These are phyloP conservation scores for Orbilia quercus DNA, from an alignment of 2,329 filamentous ascomycete species.

Conservation along the genomic window DNA sequence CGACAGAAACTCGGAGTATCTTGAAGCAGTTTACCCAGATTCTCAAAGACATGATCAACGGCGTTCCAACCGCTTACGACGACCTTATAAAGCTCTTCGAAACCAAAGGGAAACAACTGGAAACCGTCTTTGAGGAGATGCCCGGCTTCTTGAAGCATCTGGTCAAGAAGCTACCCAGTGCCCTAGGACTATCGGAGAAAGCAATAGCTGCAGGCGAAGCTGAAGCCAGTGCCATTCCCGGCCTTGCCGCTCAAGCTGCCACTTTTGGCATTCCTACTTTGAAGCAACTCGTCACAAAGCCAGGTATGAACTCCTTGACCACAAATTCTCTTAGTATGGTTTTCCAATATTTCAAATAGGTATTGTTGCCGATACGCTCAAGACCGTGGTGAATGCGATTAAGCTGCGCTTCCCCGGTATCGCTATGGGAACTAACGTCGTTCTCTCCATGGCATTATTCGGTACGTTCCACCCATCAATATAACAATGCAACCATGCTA, in stretches of 20 bases:
- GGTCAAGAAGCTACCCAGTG: slow-evolving; percentile 58
- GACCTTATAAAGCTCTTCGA: slow-evolving; percentile 80
- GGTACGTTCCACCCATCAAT: slow-evolving; percentile 70
- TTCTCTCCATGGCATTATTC: slow-evolving; percentile 89
- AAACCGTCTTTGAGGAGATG: slow-evolving; percentile 58
- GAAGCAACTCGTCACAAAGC: slow-evolving; percentile 83
- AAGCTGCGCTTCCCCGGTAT: slow-evolving; percentile 90
- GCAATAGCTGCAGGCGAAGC: slow-evolving; percentile 58
- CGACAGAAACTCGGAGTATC: slow-evolving; percentile 83
- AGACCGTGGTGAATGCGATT: slow-evolving; percentile 89
- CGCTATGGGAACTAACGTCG: slow-evolving; percentile 82
- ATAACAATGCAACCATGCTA: not conserved
- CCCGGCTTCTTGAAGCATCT: slow-evolving; percentile 59
- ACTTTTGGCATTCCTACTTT: slow-evolving; percentile 71
- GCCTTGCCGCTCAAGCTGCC: slow-evolving; percentile 48
- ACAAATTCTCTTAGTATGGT: not conserved
- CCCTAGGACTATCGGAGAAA: slow-evolving; percentile 56
- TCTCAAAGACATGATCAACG: slow-evolving; percentile 90
- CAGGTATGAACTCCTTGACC: slow-evolving; percentile 70
- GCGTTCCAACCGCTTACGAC: slow-evolving; percentile 90
- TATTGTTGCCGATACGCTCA: slow-evolving; percentile 75
- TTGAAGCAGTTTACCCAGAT: slow-evolving; percentile 86
- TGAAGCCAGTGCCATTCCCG: slow-evolving; percentile 69
- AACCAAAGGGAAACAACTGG: slow-evolving; percentile 69
- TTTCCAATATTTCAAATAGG: slow-evolving; percentile 24